Evolutionary conservation across 495 filamentous ascomycete genomes (phyloP).

Genomic region (Haplographium delicatum): DNA sequence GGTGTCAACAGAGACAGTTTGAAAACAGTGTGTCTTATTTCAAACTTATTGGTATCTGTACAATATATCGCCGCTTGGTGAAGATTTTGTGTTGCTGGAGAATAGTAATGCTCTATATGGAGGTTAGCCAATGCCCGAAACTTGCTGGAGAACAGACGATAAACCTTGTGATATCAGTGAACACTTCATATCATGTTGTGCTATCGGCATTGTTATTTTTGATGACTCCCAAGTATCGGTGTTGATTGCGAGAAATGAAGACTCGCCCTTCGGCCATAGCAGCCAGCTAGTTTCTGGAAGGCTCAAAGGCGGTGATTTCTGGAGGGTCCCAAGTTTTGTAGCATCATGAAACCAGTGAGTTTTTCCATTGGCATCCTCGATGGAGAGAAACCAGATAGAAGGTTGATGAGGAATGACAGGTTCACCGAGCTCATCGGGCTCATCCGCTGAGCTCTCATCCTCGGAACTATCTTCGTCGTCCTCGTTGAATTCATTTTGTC

Average conservation of each 20-base stretch:
- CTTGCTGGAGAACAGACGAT: neutral
- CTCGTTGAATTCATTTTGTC: neutral
- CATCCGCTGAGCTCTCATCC: slow-evolving; percentile 1
- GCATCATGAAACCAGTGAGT: slow-evolving; percentile 1
- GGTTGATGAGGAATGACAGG: neutral
- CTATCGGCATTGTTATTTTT: neutral
- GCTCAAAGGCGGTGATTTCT: neutral
- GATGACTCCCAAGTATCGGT: slow-evolving; percentile 2
- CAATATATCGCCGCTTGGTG: slow-evolving; percentile 1
- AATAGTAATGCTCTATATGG: slow-evolving; percentile 3
- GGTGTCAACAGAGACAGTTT: neutral
- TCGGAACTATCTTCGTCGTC: neutral
- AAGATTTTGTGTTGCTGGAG: neutral
- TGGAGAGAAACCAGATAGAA: slow-evolving; percentile 5
- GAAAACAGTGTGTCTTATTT: slow-evolving; percentile 1
- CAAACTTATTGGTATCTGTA: neutral
- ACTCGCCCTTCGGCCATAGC: slow-evolving; percentile 6
- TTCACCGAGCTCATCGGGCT: neutral
- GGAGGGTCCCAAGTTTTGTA: neutral
- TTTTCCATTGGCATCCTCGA: neutral
- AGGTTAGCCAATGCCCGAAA: neutral
- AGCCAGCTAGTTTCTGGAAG: neutral
- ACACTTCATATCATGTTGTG: too few relatives aligned
- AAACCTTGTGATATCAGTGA: slow-evolving; percentile 10
- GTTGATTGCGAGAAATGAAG: neutral